Percentiles rank a stretch among this genome's conserved stretches.
Conservation (phyloP, 352 stramenopile genomes). For the Globisporangium solare region DNA sequence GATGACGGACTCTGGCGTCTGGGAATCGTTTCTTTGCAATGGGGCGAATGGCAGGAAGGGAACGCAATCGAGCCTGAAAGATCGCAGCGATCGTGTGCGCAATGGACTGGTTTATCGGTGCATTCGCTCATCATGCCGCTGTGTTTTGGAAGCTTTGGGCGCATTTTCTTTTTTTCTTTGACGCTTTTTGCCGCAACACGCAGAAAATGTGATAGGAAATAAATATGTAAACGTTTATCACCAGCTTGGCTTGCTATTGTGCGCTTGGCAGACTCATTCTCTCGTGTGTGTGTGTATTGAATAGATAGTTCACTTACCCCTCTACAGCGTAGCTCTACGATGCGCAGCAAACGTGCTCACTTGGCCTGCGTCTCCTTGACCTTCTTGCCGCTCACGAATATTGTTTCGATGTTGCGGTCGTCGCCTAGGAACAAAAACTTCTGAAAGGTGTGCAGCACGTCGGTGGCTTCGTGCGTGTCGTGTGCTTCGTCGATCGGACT, state of each 20-base stretch:
- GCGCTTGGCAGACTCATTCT: not conserved
- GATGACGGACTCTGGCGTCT: not conserved
- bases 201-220: slow-evolving; percentile 21
- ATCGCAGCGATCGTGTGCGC: not conserved
- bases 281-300: slow-evolving; percentile 1
- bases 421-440: slow-evolving; percentile 90
- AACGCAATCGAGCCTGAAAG: too few relatives aligned
- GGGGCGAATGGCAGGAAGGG: too few relatives aligned
- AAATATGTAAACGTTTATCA: slow-evolving; percentile 33
- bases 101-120: too few relatives aligned
- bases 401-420: slow-evolving; percentile 85
- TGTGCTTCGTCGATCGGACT: slow-evolving; percentile 62
- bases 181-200: not conserved
- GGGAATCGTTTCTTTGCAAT: too few relatives aligned
- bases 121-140: too few relatives aligned
- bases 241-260: not conserved
- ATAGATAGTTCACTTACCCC: slow-evolving; percentile 8
- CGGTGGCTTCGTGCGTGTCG: slow-evolving; percentile 35
- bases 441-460: slow-evolving; percentile 79
- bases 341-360: not conserved
- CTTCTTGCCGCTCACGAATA: slow-evolving; percentile 74
- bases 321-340: not conserved
- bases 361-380: slow-evolving; percentile 31
- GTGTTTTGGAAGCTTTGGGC: not conserved
- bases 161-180: slow-evolving; percentile 2